Conservation (phyloP, 768 basidiomycete genomes). For the Ramaria sp. region DNA sequence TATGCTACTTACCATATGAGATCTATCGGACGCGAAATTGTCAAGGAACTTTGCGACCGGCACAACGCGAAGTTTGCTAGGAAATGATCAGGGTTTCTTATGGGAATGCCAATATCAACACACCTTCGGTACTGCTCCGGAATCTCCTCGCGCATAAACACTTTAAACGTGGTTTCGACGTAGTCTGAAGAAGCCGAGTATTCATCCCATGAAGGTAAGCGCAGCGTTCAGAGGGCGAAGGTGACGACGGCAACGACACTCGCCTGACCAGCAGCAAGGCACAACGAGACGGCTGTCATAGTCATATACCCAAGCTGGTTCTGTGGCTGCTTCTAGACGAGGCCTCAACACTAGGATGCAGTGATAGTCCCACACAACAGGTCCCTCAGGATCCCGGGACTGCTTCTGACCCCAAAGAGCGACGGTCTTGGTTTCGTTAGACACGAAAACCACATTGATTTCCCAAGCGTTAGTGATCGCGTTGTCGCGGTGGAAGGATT, state of each 20-base stretch:
- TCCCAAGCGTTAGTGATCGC: conserved; percentile 32
- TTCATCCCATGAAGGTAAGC: background rate
- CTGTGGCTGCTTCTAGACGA: conserved; percentile 10
- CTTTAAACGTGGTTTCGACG: conserved; percentile 29
- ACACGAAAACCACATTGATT: conserved; percentile 49
- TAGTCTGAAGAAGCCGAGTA: conserved; percentile 27
- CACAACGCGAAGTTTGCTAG: conserved; percentile 53
- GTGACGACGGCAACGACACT: conserved; percentile 19
- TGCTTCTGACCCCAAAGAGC: conserved; percentile 54
- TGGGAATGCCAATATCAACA: no score
- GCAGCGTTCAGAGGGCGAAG: no score
- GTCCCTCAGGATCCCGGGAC: conserved; percentile 19
- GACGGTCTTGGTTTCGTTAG: conserved; percentile 50
- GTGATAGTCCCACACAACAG: conserved; percentile 70
- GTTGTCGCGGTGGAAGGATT: conserved; percentile 26
- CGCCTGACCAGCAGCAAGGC: conserved; percentile 35
- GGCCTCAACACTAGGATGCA: conserved; percentile 46
- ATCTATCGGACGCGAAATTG: conserved; percentile 63
- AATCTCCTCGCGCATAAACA: conserved; percentile 14
- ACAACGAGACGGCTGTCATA: conserved; percentile 43
- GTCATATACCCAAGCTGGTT: conserved; percentile 53
- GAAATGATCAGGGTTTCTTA: no score
- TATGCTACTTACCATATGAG: conserved; percentile 49
- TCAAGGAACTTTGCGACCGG: conserved; percentile 38
- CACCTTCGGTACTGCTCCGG: conserved; percentile 35